These are phyloP conservation scores for Ambrosiella cleistominuta DNA, from an alignment of 2,329 filamentous ascomycete genomes.

Conservation along the genomic window DNA sequence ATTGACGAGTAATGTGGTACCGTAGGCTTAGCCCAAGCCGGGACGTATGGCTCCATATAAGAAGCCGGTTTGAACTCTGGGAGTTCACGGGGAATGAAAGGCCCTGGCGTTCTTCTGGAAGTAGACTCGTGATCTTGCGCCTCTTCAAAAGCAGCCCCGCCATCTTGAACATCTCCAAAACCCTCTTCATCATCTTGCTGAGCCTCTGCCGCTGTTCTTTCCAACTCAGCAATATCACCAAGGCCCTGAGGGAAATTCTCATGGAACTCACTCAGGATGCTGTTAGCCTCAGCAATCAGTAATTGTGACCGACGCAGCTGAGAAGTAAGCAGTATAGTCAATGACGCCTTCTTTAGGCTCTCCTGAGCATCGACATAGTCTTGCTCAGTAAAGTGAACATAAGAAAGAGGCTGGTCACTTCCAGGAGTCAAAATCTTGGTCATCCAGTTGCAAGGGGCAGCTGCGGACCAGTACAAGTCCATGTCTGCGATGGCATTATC, in stretches of 20 bases:
- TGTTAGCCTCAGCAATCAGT: background rate
- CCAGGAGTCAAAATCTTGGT: background rate
- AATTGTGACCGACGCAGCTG: conserved; percentile 4
- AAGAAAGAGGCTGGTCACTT: background rate
- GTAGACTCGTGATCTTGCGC: too few species aligned
- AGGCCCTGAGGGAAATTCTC: background rate
- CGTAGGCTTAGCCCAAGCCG: background rate
- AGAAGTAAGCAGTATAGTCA: background rate
- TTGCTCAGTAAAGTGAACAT: conserved; percentile 6
- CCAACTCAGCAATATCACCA: background rate
- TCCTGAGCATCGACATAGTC: conserved; percentile 8
- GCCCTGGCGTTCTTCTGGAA: too few species aligned
- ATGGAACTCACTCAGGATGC: background rate
- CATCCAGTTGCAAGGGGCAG: conserved; percentile 12
- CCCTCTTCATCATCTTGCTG: too few species aligned
- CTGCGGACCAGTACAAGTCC: conserved; percentile 12
- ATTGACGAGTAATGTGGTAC: background rate
- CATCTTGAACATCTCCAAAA: too few species aligned
- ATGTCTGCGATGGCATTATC: conserved; percentile 9
- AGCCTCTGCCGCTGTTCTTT: background rate
- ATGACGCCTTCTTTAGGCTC: background rate
- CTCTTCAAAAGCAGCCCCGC: too few species aligned
- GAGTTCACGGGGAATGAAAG: too few species aligned
- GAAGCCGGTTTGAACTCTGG: background rate
- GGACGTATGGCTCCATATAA: conserved; percentile 4